phyloP scores from a whole-genome alignment of 352 stramenopile genomes.

The Detonula confervacea region DNA sequence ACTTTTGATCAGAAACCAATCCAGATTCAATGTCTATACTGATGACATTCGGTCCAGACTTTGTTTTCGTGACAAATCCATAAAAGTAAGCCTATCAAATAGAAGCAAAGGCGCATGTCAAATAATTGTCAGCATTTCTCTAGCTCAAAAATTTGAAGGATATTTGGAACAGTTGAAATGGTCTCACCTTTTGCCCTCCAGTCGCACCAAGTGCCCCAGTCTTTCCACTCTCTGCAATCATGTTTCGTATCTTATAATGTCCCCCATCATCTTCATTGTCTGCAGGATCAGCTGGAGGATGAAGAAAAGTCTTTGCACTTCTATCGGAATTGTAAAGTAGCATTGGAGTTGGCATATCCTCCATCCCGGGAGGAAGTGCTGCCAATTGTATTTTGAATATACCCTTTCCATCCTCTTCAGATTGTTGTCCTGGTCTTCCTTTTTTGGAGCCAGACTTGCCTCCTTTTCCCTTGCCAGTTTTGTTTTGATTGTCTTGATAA shows the following conservation, averaged over 20 bases:
- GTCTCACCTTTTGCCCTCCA: constrained; percentile 51
- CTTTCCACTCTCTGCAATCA: constrained; percentile 49
- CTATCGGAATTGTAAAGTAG: constrained; percentile 65
- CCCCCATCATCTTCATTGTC: constrained; percentile 51
- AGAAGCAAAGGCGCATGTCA: constrained; percentile 1
- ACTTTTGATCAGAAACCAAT: constrained; percentile 52
- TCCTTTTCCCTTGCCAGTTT: constrained; percentile 34
- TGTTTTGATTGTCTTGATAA: constrained; percentile 57
- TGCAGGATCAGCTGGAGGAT: constrained; percentile 50
- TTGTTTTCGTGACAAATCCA: constrained; percentile 46
- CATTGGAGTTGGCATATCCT: constrained; percentile 58
- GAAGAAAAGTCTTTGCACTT: constrained; percentile 70
- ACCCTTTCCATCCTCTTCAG: constrained; percentile 12
- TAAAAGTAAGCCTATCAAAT: constrained; percentile 78
- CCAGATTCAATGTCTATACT: constrained; percentile 53
- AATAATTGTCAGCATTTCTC: not conserved
- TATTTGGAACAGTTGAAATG: not conserved
- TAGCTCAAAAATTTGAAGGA: not conserved
- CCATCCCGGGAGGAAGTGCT: constrained; percentile 33
- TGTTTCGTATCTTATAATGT: constrained; percentile 59
- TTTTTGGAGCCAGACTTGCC: constrained; percentile 35
- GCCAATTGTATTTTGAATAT: constrained; percentile 80
- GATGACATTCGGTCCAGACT: constrained; percentile 43
- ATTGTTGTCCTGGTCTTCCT: constrained; percentile 6
- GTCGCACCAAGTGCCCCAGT: constrained; percentile 53